Evolutionary conservation across 257 asterid genomes (phyloP).

Genomic region (Fraxinus americana): DNA sequence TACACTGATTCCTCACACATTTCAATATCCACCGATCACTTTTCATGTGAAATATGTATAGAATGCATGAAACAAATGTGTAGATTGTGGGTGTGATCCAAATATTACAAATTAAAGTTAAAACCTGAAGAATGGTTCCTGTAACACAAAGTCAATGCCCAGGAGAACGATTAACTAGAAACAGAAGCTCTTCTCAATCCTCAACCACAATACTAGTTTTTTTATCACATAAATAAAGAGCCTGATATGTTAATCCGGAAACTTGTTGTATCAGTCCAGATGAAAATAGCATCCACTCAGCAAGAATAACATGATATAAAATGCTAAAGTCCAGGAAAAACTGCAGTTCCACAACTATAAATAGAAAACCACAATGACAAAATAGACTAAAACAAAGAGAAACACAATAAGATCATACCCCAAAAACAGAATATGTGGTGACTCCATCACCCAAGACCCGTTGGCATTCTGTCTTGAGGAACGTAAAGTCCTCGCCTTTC

Average conservation of each 20-base stretch:
- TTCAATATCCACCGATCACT: not conserved
- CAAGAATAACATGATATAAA: constrained; percentile 7
- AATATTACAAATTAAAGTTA: not conserved
- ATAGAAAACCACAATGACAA: constrained; percentile 3
- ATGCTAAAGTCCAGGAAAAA: constrained; percentile 21
- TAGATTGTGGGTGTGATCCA: not conserved
- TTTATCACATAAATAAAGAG: too few species aligned
- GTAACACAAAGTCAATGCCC: not conserved
- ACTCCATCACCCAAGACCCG: constrained; percentile 88
- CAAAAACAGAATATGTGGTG: constrained; percentile 83
- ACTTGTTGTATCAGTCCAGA: not conserved
- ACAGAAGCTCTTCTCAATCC: not conserved
- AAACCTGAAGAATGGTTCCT: not conserved
- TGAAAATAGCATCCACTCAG: not conserved
- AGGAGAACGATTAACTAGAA: not conserved
- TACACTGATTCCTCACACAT: too few species aligned
- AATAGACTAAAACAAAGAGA: not conserved
- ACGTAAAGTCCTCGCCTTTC: constrained; percentile 93
- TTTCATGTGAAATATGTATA: not conserved
- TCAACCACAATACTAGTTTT: not conserved
- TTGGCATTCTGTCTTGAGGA: constrained; percentile 85
- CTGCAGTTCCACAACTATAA: constrained; percentile 6
- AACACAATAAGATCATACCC: constrained; percentile 43
- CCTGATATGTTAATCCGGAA: too few species aligned
- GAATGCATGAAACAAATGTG: not conserved